Evolutionary conservation across 345 rosid genomes (phyloP).

Genomic region (Erysimum cheiranthoides): DNA sequence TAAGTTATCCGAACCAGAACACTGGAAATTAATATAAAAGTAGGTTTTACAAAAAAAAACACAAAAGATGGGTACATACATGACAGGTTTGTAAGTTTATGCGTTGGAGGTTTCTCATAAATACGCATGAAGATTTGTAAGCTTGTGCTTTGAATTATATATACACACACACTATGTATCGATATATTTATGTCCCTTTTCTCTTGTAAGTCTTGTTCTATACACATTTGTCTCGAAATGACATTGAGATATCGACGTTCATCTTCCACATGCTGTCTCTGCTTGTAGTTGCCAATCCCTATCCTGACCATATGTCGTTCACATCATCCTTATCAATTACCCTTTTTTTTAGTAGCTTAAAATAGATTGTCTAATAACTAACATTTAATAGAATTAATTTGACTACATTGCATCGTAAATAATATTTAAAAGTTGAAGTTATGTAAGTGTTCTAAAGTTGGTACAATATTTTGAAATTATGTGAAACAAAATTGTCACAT

Average conservation of each 20-base stretch:
- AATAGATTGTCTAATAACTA: neutral
- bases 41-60: neutral
- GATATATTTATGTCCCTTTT: conserved; percentile 10
- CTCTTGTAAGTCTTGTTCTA: conserved; percentile 21
- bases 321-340: conserved; percentile 4
- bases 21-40: neutral
- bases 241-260: neutral
- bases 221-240: conserved; percentile 26
- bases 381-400: too few species aligned
- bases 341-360: neutral
- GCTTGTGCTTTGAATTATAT: conserved; percentile 20
- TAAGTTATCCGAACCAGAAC: neutral
- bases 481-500: too few species aligned
- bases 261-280: conserved; percentile 20
- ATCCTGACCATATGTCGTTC: conserved; percentile 14
- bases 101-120: conserved; percentile 27
- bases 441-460: neutral
- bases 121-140: conserved; percentile 32
- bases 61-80: conserved; percentile 37
- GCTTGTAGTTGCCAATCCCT: conserved; percentile 17
- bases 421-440: neutral
- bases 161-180: neutral
- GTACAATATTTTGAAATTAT: neutral
- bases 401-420: too few species aligned
- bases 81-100: conserved; percentile 40